These are phyloP conservation scores for Silene coronaria DNA, from an alignment of 179 eudicot genomes.

Conservation along the genomic window DNA sequence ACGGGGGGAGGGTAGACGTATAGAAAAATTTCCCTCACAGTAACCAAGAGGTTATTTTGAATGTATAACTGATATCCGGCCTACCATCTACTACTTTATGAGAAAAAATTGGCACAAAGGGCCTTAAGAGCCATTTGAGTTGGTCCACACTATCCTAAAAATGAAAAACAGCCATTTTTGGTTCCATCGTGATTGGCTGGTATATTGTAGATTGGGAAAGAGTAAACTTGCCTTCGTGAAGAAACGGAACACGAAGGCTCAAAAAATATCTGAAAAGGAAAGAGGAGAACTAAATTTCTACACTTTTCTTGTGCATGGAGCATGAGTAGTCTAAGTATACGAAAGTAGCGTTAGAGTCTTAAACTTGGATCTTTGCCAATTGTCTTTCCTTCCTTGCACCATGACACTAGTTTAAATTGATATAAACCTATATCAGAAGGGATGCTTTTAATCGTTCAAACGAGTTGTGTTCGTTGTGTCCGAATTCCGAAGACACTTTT, in stretches of 20 bases:
- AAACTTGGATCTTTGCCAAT: too few species aligned
- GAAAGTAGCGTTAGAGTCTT: too few species aligned
- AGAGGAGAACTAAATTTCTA: too few species aligned
- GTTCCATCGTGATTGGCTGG: neutral
- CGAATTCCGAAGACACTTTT: too few species aligned
- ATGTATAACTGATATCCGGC: neutral
- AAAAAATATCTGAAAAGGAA: neutral
- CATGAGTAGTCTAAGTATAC: too few species aligned
- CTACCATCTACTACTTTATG: neutral
- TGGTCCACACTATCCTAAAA: neutral
- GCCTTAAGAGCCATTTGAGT: neutral
- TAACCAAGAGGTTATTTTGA: neutral
- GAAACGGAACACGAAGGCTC: slow-evolving; percentile 1
- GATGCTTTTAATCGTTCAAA: too few species aligned
- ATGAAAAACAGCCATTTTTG: neutral
- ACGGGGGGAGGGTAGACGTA: neutral
- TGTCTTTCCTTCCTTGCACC: too few species aligned
- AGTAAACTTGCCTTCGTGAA: slow-evolving; percentile 4
- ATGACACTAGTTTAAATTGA: too few species aligned
- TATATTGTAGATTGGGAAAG: neutral
- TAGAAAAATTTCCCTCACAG: neutral
- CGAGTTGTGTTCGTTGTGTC: too few species aligned
- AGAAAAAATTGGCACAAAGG: neutral
- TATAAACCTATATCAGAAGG: too few species aligned
- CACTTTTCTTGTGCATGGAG: too few species aligned